Conservation (phyloP, 345 rosid genomes). For the Hibiscus syriacus region DNA sequence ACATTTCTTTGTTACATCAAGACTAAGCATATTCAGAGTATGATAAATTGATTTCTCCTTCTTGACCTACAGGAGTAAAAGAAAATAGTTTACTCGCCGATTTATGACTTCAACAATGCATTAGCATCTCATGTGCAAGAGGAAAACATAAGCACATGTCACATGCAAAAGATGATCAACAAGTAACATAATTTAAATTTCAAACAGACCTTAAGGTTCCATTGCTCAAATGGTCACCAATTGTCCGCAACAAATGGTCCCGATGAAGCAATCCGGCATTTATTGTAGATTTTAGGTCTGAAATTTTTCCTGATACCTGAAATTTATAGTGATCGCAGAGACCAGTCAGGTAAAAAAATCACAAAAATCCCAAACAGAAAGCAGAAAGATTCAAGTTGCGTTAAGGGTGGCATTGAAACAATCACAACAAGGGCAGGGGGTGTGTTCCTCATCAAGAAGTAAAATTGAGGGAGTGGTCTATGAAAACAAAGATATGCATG, state of each 20-base stretch:
- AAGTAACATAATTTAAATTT: slow-evolving; percentile 8
- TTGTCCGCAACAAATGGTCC: slow-evolving; percentile 53
- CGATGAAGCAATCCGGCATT: slow-evolving; percentile 63
- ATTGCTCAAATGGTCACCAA: slow-evolving; percentile 75
- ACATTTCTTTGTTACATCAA: slow-evolving; percentile 92
- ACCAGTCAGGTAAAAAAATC: background rate
- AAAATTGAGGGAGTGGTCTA: background rate
- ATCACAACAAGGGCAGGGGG: background rate
- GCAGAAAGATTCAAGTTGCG: background rate
- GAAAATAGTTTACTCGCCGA: background rate
- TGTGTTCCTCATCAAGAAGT: background rate
- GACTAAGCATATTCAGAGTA: slow-evolving; percentile 90
- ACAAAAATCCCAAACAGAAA: background rate
- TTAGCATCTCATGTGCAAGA: background rate
- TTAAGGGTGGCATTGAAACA: background rate
- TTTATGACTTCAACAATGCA: slow-evolving; percentile 2
- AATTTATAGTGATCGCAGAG: background rate
- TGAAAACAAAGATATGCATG: background rate
- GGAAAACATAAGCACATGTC: background rate
- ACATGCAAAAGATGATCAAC: slow-evolving; percentile 5
- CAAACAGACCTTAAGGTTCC: slow-evolving; percentile 67
- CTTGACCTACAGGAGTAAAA: slow-evolving; percentile 53
- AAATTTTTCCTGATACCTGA: slow-evolving; percentile 64
- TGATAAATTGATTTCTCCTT: slow-evolving; percentile 87
- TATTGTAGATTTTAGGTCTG: slow-evolving; percentile 71